Evolutionary conservation across 2,329 filamentous ascomycete species (phyloP).

Genomic region (Curvularia sp.): DNA sequence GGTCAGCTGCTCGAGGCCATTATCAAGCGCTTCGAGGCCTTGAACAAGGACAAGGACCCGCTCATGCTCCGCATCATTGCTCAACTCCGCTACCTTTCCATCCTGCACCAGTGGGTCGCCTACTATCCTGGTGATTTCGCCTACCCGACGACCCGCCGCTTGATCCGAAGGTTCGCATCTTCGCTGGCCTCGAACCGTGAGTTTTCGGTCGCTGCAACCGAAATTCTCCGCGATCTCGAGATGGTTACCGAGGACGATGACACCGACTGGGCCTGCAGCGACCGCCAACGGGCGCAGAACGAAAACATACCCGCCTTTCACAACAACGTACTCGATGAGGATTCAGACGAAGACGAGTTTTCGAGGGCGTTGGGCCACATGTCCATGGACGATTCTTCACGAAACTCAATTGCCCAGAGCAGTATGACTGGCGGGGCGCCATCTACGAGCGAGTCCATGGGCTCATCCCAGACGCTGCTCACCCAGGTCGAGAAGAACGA

Average conservation of each 20-base stretch:
- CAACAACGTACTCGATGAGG: conserved; percentile 51
- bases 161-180: conserved; percentile 76
- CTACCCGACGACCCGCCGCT: conserved; percentile 72
- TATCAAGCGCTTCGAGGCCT: conserved; percentile 74
- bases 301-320: conserved; percentile 53
- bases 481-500: conserved; percentile 80
- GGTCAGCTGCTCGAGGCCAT: conserved; percentile 79
- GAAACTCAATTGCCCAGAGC: conserved; percentile 41
- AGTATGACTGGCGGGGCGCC: conserved; percentile 36
- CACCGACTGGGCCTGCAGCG: conserved; percentile 86
- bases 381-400: conserved; percentile 36
- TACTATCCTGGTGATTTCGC: conserved; percentile 94
- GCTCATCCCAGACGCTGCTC: conserved; percentile 59
- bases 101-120: conserved; percentile 87
- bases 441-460: conserved; percentile 36
- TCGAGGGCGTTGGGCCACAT: conserved; percentile 40
- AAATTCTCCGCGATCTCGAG: conserved; percentile 82
- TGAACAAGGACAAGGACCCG: conserved; percentile 70
- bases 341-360: conserved; percentile 47
- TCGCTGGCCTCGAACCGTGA: conserved; percentile 78
- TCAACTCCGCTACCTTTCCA: conserved; percentile 82
- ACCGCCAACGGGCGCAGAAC: conserved; percentile 63
- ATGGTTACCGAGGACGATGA: conserved; percentile 86
- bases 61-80: conserved; percentile 79
- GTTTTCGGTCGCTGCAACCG: conserved; percentile 82